These are phyloP conservation scores for Austropuccinia psidii DNA, from an alignment of 1,284 basidiomycete genomes.

Conservation along the genomic window DNA sequence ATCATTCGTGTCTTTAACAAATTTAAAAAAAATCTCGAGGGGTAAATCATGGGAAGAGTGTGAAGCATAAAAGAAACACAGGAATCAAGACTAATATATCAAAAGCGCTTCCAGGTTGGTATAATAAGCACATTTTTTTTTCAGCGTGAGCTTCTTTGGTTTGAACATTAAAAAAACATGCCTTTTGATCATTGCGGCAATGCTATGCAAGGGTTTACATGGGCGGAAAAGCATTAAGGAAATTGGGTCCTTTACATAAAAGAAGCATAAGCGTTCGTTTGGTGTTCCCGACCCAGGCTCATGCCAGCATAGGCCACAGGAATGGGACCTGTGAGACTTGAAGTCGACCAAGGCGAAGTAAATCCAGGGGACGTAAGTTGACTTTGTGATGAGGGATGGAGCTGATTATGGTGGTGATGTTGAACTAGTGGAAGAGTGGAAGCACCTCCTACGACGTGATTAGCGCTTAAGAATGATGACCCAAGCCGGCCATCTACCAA, in stretches of 20 bases:
- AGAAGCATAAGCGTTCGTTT: slow-evolving; percentile 4
- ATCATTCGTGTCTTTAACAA: neutral
- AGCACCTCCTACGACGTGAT: neutral
- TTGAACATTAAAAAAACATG: neutral
- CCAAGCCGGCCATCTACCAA: slow-evolving; percentile 10
- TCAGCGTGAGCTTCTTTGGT: neutral
- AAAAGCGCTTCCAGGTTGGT: slow-evolving; percentile 7
- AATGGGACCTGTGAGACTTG: neutral
- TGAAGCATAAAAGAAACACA: neutral
- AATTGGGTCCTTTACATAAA: slow-evolving; percentile 1
- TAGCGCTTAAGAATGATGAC: neutral
- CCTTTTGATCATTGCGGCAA: neutral
- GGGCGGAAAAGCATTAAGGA: neutral
- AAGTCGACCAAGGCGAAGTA: slow-evolving; percentile 8
- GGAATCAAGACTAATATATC: neutral
- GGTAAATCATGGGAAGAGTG: neutral
- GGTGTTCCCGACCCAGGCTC: slow-evolving; percentile 8
- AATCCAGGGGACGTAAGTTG: slow-evolving; percentile 13
- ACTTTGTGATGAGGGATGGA: neutral
- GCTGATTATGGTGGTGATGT: too few relatives aligned
- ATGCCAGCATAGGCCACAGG: slow-evolving; percentile 16
- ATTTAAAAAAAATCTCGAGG: neutral
- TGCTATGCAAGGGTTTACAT: neutral
- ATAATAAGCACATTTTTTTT: slow-evolving; percentile 17
- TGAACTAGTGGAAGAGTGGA: neutral